A percentile compares a stretch with the other conserved stretches of the same genome.
phyloP scores from a whole-genome alignment of 192 early-diverging fungal species.

The Dissophora ornata region DNA sequence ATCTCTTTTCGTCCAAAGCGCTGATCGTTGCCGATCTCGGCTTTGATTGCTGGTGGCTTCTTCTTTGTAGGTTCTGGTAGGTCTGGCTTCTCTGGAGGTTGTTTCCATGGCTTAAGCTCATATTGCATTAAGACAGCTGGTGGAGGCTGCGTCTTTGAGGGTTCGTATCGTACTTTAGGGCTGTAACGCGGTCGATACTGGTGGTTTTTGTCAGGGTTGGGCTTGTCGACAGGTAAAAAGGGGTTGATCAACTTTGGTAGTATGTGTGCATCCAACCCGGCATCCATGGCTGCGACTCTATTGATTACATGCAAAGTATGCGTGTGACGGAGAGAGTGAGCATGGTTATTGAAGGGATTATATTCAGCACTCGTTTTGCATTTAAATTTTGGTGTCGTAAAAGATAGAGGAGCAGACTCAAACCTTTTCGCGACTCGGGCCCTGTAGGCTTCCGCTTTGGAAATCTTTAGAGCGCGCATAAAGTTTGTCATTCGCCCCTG shows the following conservation, averaged over 20 bases:
- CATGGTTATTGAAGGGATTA: neutral
- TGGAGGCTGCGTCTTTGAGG: constrained; percentile 2
- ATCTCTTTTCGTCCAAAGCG: constrained; percentile 18
- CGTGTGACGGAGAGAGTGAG: neutral
- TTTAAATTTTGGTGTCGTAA: neutral
- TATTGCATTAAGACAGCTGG: constrained; percentile 7
- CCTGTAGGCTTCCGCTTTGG: constrained; percentile 1
- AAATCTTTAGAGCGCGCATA: neutral
- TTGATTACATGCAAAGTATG: neutral
- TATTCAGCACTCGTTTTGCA: neutral
- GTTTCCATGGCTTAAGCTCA: constrained; percentile 18
- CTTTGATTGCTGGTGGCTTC: constrained; percentile 4
- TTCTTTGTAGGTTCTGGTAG: constrained; percentile 2
- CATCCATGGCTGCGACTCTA: neutral
- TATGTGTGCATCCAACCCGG: neutral
- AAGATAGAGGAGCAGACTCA: neutral
- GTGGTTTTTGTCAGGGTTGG: neutral
- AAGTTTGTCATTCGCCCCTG: neutral
- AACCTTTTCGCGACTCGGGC: constrained; percentile 14
- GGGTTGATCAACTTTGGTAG: constrained; percentile 2
- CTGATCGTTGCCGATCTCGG: constrained; percentile 3
- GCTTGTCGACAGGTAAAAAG: constrained; percentile 17
- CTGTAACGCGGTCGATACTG: constrained; percentile 17
- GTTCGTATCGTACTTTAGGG: constrained; percentile 17
- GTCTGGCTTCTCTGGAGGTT: constrained; percentile 11